Evolutionary conservation across 2,329 filamentous ascomycete genomes (phyloP), one percentile per base, ranked within the genome.

Genomic region (Aspergillus persii): DNA sequence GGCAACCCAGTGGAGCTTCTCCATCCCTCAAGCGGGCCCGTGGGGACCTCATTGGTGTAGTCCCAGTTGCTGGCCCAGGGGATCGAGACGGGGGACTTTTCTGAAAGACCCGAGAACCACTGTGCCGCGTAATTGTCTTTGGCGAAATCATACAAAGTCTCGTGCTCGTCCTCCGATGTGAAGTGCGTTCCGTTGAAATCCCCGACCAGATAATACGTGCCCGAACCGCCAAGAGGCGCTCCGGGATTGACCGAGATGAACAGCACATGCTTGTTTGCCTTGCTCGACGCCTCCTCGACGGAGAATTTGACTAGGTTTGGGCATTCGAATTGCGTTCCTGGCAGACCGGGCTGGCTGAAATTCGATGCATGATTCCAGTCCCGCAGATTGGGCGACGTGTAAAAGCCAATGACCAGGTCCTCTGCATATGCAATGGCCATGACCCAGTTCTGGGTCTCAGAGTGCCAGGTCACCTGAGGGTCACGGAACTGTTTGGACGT

Each of bases 391-490:
- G 80, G 76, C 1, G 84, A 87, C 1, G 84, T 86, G 70, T 80
- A 89, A 62, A 89, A 79, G n/a, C 83, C 84, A 49, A 89, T 77
- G 8, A 77, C 74, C 61, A 84, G 86, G 41, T 86, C 84, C 39
- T 79, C 72, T 1, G 82, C 71, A 57, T 83, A 86, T 0, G 85
- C 77, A 2, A 87, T 63, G 0, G 81, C 79, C 80, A 86, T 84
- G 44, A 86, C 81, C 86, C 86, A 89, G 18, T 78, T 73, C 47
- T 80, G 68, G 8, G 70, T 73, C 8, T 73, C 69, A 1, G 79
- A 73, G 61, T 87, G 82, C 77, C 84, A 84, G 49, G 86, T 77
- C 2, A 89, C 85, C 66, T 89, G 86, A 1, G 87, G 86, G 62
- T 89, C 87, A 27, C 87, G 83, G 75, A 89, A 89, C 57, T 89